Evolutionary conservation across 2,329 filamentous ascomycete species (phyloP).

Genomic region (Trichoderma koningii): DNA sequence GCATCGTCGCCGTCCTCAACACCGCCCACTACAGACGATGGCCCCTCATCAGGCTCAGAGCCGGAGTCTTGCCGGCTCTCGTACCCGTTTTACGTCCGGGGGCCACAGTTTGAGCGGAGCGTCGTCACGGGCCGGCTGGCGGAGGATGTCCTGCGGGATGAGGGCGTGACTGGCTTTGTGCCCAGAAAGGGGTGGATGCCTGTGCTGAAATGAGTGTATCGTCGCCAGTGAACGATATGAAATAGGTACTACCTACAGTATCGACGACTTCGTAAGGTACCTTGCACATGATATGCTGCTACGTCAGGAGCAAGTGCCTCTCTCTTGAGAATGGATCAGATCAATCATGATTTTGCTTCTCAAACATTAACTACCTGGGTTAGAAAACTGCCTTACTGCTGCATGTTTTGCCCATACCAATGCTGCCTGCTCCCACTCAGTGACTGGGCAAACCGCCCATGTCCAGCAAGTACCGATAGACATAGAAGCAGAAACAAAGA

Average conservation of each 20-base stretch:
- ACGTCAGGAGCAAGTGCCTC: background rate
- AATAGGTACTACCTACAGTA: too few relatives aligned
- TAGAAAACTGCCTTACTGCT: background rate
- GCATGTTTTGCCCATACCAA: background rate
- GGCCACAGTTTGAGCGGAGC: slow-evolving; percentile 64
- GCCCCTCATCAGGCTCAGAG: background rate
- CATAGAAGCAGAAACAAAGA: background rate
- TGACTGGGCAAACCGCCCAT: background rate
- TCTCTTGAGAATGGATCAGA: background rate
- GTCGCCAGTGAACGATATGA: too few relatives aligned
- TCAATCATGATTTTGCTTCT: background rate
- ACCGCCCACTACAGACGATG: slow-evolving; percentile 1
- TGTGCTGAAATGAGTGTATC: slow-evolving; percentile 43
- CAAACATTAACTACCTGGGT: background rate
- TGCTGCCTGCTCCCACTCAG: background rate
- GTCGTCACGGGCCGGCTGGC: slow-evolving; percentile 64
- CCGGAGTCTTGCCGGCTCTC: slow-evolving; percentile 36
- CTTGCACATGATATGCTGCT: background rate
- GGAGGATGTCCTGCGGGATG: slow-evolving; percentile 61
- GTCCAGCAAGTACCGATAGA: background rate
- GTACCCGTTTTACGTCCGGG: slow-evolving; percentile 64
- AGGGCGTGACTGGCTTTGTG: slow-evolving; percentile 59
- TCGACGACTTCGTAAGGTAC: background rate
- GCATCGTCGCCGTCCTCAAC: background rate
- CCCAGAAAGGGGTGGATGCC: slow-evolving; percentile 62